These are phyloP conservation scores for Sclerotinia sclerotiorum DNA, from an alignment of 2,329 filamentous ascomycete genomes.

Conservation along the genomic window DNA sequence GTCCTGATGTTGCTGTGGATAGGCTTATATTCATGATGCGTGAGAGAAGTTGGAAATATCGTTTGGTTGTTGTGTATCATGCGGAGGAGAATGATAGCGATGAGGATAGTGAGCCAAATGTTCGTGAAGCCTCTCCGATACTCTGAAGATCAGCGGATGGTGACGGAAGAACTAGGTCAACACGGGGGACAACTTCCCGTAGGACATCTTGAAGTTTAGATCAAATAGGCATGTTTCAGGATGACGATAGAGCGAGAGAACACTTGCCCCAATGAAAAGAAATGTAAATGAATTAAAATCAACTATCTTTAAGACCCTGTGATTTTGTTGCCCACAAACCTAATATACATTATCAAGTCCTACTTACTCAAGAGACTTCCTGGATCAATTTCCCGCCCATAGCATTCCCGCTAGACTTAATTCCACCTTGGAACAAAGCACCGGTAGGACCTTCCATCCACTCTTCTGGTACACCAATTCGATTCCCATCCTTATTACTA, in stretches of 20 bases:
- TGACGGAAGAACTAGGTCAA: background rate
- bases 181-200: too few species aligned
- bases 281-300: background rate
- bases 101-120: background rate
- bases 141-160: too few species aligned
- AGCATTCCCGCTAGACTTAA: conserved; percentile 27
- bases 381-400: conserved; percentile 40
- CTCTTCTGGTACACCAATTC: conserved; percentile 65
- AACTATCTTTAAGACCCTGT: background rate
- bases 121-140: background rate
- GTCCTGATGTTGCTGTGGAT: background rate
- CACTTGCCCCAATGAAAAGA: background rate
- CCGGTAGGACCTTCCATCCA: conserved; percentile 65
- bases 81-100: background rate
- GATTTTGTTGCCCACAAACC: too few species aligned
- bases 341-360: background rate
- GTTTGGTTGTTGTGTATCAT: background rate
- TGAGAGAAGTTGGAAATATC: background rate
- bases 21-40: background rate
- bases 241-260: background rate
- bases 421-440: conserved; percentile 50
- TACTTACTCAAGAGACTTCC: conserved; percentile 35
- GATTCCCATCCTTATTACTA: conserved; percentile 63
- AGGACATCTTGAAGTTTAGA: background rate
- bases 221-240: background rate